Conservation (phyloP, 495 filamentous ascomycete species). For the Pyrenopolyporus hunteri region DNA sequence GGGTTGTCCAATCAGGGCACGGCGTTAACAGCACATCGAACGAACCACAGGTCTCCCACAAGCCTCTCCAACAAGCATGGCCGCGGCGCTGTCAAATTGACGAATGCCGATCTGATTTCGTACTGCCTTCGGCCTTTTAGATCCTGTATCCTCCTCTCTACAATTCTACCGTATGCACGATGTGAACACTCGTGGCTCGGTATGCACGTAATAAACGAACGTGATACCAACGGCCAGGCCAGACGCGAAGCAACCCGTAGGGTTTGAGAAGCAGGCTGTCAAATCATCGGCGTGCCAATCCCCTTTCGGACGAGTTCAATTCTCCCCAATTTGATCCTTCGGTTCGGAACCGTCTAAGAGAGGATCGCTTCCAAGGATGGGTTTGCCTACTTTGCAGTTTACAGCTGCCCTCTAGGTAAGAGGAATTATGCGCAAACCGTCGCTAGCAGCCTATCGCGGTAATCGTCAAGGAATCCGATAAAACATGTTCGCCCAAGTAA, state of each 20-base stretch:
- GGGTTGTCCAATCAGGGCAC: constrained; percentile 21
- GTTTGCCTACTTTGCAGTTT: background rate
- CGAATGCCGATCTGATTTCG: constrained; percentile 11
- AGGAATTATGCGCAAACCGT: background rate
- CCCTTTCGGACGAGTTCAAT: constrained; percentile 7
- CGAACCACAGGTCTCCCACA: background rate
- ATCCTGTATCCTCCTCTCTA: no score
- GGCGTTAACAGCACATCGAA: background rate
- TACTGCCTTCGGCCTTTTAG: background rate
- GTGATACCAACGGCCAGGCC: background rate
- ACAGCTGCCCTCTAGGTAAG: constrained; percentile 6
- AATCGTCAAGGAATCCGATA: no score
- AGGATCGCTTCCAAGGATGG: constrained; percentile 6
- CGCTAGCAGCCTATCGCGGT: background rate
- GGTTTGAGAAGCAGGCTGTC: constrained; percentile 17
- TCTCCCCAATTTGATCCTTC: constrained; percentile 28
- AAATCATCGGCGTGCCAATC: constrained; percentile 12
- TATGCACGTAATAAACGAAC: constrained; percentile 8
- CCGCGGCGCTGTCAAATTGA: constrained; percentile 18
- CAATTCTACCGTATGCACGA: no score
- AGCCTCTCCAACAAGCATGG: constrained; percentile 19
- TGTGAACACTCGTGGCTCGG: constrained; percentile 1
- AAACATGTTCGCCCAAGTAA: no score
- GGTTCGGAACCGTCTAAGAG: constrained; percentile 17
- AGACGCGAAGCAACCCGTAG: constrained; percentile 8